These are phyloP conservation scores for Metschnikowia noctiluminum DNA, from an alignment of 805 yeast genomes.

Conservation along the genomic window DNA sequence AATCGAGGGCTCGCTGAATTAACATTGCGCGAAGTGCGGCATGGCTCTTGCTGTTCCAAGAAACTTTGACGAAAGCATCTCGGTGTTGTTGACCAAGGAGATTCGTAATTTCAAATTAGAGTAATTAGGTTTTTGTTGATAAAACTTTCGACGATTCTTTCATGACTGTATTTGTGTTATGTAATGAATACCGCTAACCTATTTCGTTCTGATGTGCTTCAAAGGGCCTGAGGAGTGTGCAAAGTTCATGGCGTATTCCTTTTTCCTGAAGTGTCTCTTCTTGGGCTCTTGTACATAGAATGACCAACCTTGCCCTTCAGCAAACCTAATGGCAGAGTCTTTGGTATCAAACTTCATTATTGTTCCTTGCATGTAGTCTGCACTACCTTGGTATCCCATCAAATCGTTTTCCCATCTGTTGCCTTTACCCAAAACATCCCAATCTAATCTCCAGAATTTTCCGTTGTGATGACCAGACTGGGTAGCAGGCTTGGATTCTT, in stretches of 20 bases:
- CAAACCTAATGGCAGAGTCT: conserved; percentile 76
- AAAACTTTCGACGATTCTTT: neutral
- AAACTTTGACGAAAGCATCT: too few species aligned
- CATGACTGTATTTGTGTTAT: conserved; percentile 12
- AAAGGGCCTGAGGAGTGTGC: conserved; percentile 64
- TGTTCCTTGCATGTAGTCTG: conserved; percentile 81
- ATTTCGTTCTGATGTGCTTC: conserved; percentile 80
- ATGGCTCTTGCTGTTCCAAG: too few species aligned
- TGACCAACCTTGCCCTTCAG: conserved; percentile 83
- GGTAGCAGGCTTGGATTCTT: conserved; percentile 76
- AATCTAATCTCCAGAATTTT: conserved; percentile 69
- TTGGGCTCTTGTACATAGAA: conserved; percentile 81
- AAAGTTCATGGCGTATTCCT: conserved; percentile 73
- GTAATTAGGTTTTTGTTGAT: too few species aligned
- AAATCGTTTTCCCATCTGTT: conserved; percentile 88
- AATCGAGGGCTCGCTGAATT: too few species aligned
- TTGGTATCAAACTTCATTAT: conserved; percentile 68
- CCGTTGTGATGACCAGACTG: conserved; percentile 65
- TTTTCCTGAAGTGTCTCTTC: conserved; percentile 65
- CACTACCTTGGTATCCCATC: conserved; percentile 78
- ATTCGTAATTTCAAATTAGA: too few species aligned
- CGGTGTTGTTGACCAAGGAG: too few species aligned
- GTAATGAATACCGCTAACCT: conserved; percentile 13
- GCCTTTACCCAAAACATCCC: conserved; percentile 75
- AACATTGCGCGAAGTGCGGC: too few species aligned